Evolutionary conservation across 495 filamentous ascomycete genomes (phyloP), one percentile per base, ranked within the genome.

Genomic region (Ramalina intermedia): DNA sequence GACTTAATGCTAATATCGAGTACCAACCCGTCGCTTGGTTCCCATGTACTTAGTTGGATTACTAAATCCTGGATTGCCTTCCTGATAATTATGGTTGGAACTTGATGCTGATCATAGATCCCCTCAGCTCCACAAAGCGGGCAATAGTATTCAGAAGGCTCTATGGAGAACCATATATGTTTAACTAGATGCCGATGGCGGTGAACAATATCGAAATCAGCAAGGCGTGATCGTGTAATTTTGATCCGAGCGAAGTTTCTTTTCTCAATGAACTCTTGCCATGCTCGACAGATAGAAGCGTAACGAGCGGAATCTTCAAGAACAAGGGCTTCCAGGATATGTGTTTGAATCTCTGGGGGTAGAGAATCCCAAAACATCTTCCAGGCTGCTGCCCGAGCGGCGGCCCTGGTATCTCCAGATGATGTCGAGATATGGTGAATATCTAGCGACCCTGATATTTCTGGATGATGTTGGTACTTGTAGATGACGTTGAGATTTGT

Each of bases 1-100:
- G 63, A 63, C 48, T 65, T 58, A 49, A 64, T 55, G 55, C 66
- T 63, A 43, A 66, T 65, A 55, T 67, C 66, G 47, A 67, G 61
- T 44, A 58, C 48, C 51, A 68, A 63, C 48, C 58, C 52, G 55
- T 55, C 46, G 37, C 54, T 52, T 41, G 57, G 59, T 43, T 65
- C 61, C 63, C 61, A 67, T 47, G 48, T 57, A 53, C 63, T 61
- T 54, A 68, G 61, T 55, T 53, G 49, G 18, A 58, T 63, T 52
- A 66, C 62, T 40, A 66, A 55, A 53, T 58, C 54, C 48, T 56
- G 45, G 53, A 68, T 61, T 26, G 60, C 49, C 48, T 58, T 53
- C 47, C 53, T 63, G 47, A 67, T 62, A 41, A 54, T 57, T 52
- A 56, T 48, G 52, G 36, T 52, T 48, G 48, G 26, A 43, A 45